These are phyloP conservation scores for Phanerodontia chrysosporium DNA, from an alignment of 768 basidiomycete genomes.

Conservation along the genomic window DNA sequence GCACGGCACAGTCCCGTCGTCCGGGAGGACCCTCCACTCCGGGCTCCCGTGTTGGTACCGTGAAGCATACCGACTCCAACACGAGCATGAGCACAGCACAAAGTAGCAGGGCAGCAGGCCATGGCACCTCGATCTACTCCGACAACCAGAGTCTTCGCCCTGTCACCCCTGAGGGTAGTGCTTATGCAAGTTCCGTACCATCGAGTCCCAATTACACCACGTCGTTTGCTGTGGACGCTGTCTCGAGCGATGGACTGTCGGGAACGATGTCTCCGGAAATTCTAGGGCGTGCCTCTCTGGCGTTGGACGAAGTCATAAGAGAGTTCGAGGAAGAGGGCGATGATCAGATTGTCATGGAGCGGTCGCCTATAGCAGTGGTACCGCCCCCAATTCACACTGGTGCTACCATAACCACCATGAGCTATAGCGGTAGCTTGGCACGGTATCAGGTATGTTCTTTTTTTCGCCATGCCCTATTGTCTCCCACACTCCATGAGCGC, in stretches of 20 bases:
- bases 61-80: slow-evolving; percentile 42
- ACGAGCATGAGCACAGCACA: slow-evolving; percentile 35
- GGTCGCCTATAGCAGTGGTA: slow-evolving; percentile 37
- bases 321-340: slow-evolving; percentile 66
- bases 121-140: slow-evolving; percentile 34
- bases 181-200: slow-evolving; percentile 33
- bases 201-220: slow-evolving; percentile 41
- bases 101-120: slow-evolving; percentile 39
- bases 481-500: slow-evolving; percentile 5
- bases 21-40: slow-evolving; percentile 36
- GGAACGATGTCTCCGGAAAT: slow-evolving; percentile 44
- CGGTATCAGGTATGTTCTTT: slow-evolving; percentile 15
- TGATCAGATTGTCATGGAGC: slow-evolving; percentile 69
- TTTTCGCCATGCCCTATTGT: slow-evolving; percentile 5
- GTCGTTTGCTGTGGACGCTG: slow-evolving; percentile 30
- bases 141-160: slow-evolving; percentile 46
- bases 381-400: slow-evolving; percentile 1
- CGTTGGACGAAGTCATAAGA: slow-evolving; percentile 70
- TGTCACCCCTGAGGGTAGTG: slow-evolving; percentile 51
- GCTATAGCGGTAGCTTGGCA: slow-evolving; percentile 3
- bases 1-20: slow-evolving; percentile 44
- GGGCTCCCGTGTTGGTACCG: slow-evolving; percentile 34
- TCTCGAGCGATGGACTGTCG: slow-evolving; percentile 20
- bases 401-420: not conserved
- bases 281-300: slow-evolving; percentile 64